Conservation (phyloP, 352 stramenopile species). For the Phytophthora sojae region DNA sequence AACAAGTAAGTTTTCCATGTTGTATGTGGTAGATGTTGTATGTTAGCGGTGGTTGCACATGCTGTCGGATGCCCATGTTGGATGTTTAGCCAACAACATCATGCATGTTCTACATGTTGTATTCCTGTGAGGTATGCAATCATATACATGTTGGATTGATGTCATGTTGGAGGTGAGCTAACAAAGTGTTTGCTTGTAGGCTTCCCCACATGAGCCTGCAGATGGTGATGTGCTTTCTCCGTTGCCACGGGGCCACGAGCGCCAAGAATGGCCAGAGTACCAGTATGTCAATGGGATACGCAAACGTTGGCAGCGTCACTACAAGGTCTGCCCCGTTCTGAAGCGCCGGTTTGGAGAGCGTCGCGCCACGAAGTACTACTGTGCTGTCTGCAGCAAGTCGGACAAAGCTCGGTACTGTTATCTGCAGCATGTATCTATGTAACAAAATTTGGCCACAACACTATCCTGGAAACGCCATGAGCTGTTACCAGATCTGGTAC, state of each 20-base stretch:
- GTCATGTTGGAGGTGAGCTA: no score
- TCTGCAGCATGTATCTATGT: conserved; percentile 8
- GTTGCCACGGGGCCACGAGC: not conserved
- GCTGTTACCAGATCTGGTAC: conserved; percentile 14
- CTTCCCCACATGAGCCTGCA: no score
- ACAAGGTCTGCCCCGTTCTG: conserved; percentile 15
- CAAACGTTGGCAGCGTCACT: conserved; percentile 8
- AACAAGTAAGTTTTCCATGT: conserved; percentile 2
- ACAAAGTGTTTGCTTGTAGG: no score
- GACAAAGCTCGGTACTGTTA: conserved; percentile 8
- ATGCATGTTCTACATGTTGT: no score
- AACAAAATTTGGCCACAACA: conserved; percentile 1
- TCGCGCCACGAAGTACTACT: not conserved
- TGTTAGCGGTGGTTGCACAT: not conserved
- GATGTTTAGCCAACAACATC: no score
- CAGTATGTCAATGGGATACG: conserved; percentile 16
- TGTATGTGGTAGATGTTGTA: not conserved
- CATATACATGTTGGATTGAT: no score
- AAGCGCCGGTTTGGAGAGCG: conserved; percentile 12
- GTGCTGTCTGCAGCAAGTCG: conserved; percentile 4
- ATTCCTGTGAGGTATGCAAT: no score
- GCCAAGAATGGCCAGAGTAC: conserved; percentile 7
- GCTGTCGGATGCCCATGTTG: no score
- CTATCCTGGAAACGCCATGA: conserved; percentile 6
- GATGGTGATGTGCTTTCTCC: not conserved